A percentile compares a stretch with the other conserved stretches of the same genome.
phyloP scores from a whole-genome alignment of 805 yeast species.

The Candida andamanensis region DNA sequence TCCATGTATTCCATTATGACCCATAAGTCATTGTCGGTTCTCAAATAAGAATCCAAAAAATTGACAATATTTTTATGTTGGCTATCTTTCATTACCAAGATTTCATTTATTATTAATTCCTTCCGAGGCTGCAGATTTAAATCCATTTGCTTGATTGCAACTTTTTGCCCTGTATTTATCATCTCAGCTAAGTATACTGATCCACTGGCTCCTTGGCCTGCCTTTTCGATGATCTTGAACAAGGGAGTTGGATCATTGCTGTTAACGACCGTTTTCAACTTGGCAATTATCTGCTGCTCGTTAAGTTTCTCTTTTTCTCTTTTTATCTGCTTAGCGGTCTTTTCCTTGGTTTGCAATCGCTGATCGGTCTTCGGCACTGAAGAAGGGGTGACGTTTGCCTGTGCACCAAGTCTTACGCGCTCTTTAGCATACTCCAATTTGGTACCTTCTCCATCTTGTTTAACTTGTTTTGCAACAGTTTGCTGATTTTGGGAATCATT shows the following conservation, averaged over 20 bases:
- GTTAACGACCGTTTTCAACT: constrained; percentile 75
- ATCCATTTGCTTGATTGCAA: constrained; percentile 96
- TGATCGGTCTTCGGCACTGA: too few relatives aligned
- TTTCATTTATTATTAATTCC: constrained; percentile 92
- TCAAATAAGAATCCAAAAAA: constrained; percentile 82
- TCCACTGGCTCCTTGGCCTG: constrained; percentile 98
- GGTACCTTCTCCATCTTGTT: background rate
- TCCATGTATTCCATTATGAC: constrained; percentile 99
- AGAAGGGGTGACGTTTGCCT: background rate
- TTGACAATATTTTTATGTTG: constrained; percentile 94
- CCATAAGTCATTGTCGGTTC: constrained; percentile 82
- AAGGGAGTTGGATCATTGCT: constrained; percentile 81
- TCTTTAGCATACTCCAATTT: too few relatives aligned
- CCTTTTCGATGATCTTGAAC: constrained; percentile 72
- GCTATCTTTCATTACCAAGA: constrained; percentile 92
- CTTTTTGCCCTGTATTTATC: constrained; percentile 54
- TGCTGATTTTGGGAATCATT: background rate
- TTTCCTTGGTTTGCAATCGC: constrained; percentile 13
- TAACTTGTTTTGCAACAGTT: background rate
- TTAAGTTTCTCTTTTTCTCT: constrained; percentile 49
- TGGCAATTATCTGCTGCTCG: constrained; percentile 83
- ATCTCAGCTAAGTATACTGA: constrained; percentile 85
- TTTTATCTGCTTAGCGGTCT: constrained; percentile 36
- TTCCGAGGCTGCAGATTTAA: constrained; percentile 86
- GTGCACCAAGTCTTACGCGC: too few relatives aligned